Base-by-base conservation (phyloP, 208 protist genomes). In the Acanthamoeba royreba region DNA sequence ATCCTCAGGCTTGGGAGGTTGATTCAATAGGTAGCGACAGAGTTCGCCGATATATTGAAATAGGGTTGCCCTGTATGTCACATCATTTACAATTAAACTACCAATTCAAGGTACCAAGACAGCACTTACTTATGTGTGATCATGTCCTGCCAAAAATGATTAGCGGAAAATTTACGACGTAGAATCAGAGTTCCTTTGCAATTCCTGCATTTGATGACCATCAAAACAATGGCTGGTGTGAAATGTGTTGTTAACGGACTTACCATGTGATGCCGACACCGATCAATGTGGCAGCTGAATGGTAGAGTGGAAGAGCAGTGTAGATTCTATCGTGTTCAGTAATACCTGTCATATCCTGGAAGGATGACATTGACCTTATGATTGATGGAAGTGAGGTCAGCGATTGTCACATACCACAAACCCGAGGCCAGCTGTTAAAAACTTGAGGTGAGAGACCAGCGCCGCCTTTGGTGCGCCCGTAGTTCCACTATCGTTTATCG, bases 11-110 rank as follows among this genome's bases (percentile, higher is more conserved):
- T 19, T 46, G 22, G 66, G 61, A 7, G 94, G 92, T 25, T 89
- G 38, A 9, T 86, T 61, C 19, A 95, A 38, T 8, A 97, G 61
- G 95, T 98, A 98, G 25, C 98, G 95, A 74, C 97, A 96, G 31
- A 99, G 93, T 95, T 99, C 98, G 13, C 98, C 98, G 93, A 99
- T 98, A 96, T 99, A 99, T 95, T 98, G 97, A 28, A 98, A 94
- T 17, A 98, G 96, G 17, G 97, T 98, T 43, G 72, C 72, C 43
- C 72, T 83, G 25, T 1, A 25, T 19, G 25, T 94, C 95, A 22
- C 49, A 55, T 9, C 13, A 9, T 19, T 31, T 17, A 69, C 25
- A 69, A 69, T 11, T 8, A 28, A 69, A 69, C 7, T 69, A n/a
- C 13, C 58, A 8, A 7, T 38, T n/a, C 13, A 28, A 31, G 19